Evolutionary conservation across 768 basidiomycete species (phyloP), one percentile per base, ranked within the genome.

Genomic region (Lactarius sp.): DNA sequence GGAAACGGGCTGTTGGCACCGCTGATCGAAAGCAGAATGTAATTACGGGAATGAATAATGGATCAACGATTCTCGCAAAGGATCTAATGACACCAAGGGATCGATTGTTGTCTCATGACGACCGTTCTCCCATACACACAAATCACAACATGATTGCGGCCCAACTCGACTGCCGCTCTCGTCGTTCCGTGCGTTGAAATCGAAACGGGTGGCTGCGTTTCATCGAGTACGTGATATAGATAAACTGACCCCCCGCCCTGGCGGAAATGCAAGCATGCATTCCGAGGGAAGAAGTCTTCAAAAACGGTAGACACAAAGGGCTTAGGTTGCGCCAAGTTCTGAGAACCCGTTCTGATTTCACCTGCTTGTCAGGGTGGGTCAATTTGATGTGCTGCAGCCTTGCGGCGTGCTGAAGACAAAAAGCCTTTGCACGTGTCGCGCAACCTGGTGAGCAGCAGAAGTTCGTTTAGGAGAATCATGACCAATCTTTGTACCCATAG

Each of bases 371-470:
- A 60, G 31, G 49, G 60, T 55, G 59, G 59, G 49, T 55, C 60
- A 65, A 65, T 65, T 65, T 65, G 64, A 60, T 54, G 64, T 65
- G 62, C 64, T 60, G 49, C 59, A 65, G 63, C 63, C 63, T 56
- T 60, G 64, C 64, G 64, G 64, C 64, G 64, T 33, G 56, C 59
- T 37, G 59, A 50, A 60, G 56, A 65, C 53, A 55, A 65, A 65
- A 65, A 10, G 49, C 20, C 13, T 37, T 46, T 20, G 49, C 64
- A 65, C 64, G 64, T 65, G 64, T 55, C 41, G 49, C 54, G 59
- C 64, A 51, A 18, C 34, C 49, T 37, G 49, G 54, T 34, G 59
- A 49, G 63, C 27, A 59, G 57, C 27, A 59, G 37, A 54, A 47
- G 46, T 50, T 54, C 62, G 52, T 59, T 47, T 49, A 13, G 62